Evolutionary conservation across 805 yeast genomes (phyloP).

Genomic region (Kazachstania bromeliacearum): DNA sequence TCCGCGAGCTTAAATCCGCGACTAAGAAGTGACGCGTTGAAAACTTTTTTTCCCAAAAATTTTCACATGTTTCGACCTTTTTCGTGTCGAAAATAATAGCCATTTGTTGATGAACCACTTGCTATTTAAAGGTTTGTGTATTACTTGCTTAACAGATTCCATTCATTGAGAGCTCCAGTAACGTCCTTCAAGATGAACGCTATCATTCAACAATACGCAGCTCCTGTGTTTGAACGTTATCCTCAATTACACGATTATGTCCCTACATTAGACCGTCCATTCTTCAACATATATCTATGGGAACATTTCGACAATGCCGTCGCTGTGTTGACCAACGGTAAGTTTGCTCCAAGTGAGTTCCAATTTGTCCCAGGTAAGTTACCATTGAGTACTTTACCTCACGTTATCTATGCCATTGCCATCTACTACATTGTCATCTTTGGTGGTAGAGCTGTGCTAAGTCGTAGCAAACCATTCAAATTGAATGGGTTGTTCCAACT

Average conservation of each 20-base stretch:
- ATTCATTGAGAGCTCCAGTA: too few relatives aligned
- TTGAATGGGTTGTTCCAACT: constrained; percentile 70
- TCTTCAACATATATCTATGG: constrained; percentile 29
- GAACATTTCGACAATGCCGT: constrained; percentile 20
- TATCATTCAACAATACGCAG: constrained; percentile 10
- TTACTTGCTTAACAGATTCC: too few relatives aligned
- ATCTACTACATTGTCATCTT: constrained; percentile 74
- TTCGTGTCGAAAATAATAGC: too few relatives aligned
- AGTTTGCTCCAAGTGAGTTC: constrained; percentile 38
- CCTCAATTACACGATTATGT: constrained; percentile 13
- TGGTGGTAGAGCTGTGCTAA: constrained; percentile 68
- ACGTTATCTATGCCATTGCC: constrained; percentile 49
- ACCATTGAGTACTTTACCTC: constrained; percentile 55
- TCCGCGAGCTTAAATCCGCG: too few relatives aligned
- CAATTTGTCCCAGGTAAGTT: constrained; percentile 56
- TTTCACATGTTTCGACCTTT: too few relatives aligned
- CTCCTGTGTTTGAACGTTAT: constrained; percentile 15
- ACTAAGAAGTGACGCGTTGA: too few relatives aligned
- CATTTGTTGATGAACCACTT: too few relatives aligned
- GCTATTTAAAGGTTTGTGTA: too few relatives aligned
- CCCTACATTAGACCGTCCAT: constrained; percentile 29
- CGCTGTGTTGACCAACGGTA: constrained; percentile 17
- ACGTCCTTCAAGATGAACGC: constrained; percentile 9
- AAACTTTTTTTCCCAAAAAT: too few relatives aligned
- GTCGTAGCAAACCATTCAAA: constrained; percentile 55